phyloP scores from a whole-genome alignment of 1,284 basidiomycete species.

The Malassezia psittaci region DNA sequence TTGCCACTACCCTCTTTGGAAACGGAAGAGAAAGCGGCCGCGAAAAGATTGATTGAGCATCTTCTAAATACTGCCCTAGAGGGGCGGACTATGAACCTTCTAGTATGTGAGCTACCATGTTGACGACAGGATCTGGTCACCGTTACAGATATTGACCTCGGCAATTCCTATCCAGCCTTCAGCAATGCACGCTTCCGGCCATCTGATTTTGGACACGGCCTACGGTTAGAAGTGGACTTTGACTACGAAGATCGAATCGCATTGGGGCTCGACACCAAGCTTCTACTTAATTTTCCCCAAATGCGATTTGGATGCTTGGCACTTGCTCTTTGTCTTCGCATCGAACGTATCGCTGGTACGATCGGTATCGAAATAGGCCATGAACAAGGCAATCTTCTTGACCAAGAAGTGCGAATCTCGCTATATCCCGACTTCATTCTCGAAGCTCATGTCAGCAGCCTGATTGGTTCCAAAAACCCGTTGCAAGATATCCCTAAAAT shows the following conservation, averaged over 20 bases:
- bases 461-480: conserved; percentile 55
- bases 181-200: conserved; percentile 54
- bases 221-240: conserved; percentile 54
- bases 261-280: conserved; percentile 53
- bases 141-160: conserved; percentile 54
- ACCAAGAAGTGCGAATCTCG: conserved; percentile 51
- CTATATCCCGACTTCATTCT: conserved; percentile 56
- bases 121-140: conserved; percentile 51
- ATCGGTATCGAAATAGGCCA: conserved; percentile 9
- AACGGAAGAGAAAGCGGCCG: conserved; percentile 8
- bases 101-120: conserved; percentile 7
- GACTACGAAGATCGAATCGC: conserved; percentile 54
- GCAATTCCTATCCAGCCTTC: conserved; percentile 52
- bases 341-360: conserved; percentile 54
- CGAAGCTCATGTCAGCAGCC: conserved; percentile 52
- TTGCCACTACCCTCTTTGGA: conserved; percentile 3
- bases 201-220: conserved; percentile 52
- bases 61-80: conserved; percentile 27
- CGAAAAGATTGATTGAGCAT: conserved; percentile 34
- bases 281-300: conserved; percentile 55
- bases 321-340: conserved; percentile 53
- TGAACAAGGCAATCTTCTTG: not conserved
- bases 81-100: conserved; percentile 6
- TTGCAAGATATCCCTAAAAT: conserved; percentile 57
- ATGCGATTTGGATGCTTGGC: conserved; percentile 55